Evolutionary conservation across 257 asterid species (phyloP), one percentile per base, ranked within the genome.

Genomic region (Solanum megistacrolobum): DNA sequence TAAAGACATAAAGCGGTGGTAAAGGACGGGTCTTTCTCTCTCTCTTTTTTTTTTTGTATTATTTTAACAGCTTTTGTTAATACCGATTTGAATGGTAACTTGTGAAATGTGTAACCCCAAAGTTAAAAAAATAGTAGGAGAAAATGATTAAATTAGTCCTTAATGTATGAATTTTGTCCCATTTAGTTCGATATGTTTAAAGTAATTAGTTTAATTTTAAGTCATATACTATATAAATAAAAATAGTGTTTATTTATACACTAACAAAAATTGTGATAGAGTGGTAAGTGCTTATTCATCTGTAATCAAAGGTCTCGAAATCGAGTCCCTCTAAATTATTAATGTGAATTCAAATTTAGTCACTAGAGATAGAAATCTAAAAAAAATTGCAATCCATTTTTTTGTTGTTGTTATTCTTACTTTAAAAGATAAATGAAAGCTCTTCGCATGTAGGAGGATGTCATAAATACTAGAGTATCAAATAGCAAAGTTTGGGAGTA

Each of bases 1-100:
- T 85, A 48, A 87, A 87, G 90, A 87, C 87, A 86, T 87, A 88
- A 90, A 90, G 93, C 75, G 89, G 87, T 71, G 86, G 89, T 20
- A 78, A 74, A 39, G 76, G 84, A 68, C 76, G 87, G 58, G 14
- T 58, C 31, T 88, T 86, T 69, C 79, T 65, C 46, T 29, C 20
- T 43, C 85, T 86, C 7, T 52, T 52, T 43, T 81, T 31, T 31
- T 31, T 31, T 5, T 5, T 12, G 11, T 83, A 34, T 23, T 90
- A 65, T 81, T 72, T 89, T 88, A 83, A 88, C 89, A 87, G 91
- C 89, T 86, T 92, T 89, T 89, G 88, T 75, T 52, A 88, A 89
- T 62, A 25, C 12, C 48, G n/a, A 87, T 43, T 81, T 18, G 58
- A 39, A 69, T 41, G 87, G 86, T 18, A 82, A 48, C 43, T 48